These are phyloP conservation scores for Dendrobium catenatum DNA, from an alignment of 106 monocot genomes.

Conservation along the genomic window DNA sequence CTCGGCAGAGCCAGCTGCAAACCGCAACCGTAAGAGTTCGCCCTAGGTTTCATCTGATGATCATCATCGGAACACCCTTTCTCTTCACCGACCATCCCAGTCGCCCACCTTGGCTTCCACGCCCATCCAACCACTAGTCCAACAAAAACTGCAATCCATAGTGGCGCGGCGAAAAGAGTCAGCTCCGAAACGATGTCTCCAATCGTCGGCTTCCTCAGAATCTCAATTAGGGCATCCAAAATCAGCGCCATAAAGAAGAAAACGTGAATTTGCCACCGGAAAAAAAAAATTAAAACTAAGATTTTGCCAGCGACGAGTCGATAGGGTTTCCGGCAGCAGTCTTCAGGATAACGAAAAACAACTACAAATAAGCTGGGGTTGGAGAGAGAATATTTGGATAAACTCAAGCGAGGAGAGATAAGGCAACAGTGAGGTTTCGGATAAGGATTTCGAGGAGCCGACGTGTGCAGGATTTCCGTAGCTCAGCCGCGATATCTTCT, in stretches of 20 bases:
- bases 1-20: neutral
- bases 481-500: neutral
- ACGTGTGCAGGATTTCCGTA: neutral
- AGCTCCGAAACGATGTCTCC: slow-evolving; percentile 44
- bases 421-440: neutral
- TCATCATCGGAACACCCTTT: slow-evolving; percentile 1
- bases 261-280: neutral
- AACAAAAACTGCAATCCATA: slow-evolving; percentile 52
- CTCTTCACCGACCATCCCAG: slow-evolving; percentile 24
- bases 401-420: neutral
- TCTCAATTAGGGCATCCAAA: slow-evolving; percentile 35
- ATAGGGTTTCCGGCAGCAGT: neutral
- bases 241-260: slow-evolving; percentile 36
- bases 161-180: slow-evolving; percentile 40
- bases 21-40: neutral
- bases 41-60: neutral
- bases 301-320: neutral
- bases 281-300: neutral
- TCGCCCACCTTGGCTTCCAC: slow-evolving; percentile 72
- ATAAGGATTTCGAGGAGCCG: slow-evolving; percentile 12
- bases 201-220: slow-evolving; percentile 39
- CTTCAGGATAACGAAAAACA: neutral
- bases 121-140: slow-evolving; percentile 74
- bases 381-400: slow-evolving; percentile 3
- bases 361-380: neutral